phyloP scores from a whole-genome alignment of 2,329 filamentous ascomycete genomes.

The Colletotrichum sp. region DNA sequence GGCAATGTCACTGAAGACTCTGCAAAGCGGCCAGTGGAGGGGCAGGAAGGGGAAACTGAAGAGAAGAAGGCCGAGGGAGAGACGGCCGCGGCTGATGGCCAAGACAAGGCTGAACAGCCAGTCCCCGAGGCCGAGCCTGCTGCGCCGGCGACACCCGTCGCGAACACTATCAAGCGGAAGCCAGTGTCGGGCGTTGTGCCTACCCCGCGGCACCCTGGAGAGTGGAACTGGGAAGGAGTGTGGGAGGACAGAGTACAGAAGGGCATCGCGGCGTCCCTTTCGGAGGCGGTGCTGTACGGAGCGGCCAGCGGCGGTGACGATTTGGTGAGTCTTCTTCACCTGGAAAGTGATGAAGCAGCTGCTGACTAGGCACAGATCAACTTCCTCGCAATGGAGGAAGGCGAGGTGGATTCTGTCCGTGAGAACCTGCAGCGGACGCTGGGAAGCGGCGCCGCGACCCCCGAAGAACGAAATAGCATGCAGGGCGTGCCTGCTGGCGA shows the following conservation, averaged over 20 bases:
- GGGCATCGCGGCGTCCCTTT: slow-evolving; percentile 76
- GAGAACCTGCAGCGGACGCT: slow-evolving; percentile 62
- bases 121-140: not conserved
- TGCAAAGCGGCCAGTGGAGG: not conserved
- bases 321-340: slow-evolving; percentile 7
- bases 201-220: slow-evolving; percentile 65
- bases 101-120: slow-evolving; percentile 24
- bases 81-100: not conserved
- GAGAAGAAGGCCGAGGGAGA: not conserved
- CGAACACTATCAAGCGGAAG: slow-evolving; percentile 18
- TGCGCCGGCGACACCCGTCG: not conserved
- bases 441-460: slow-evolving; percentile 28
- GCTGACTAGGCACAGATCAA: slow-evolving; percentile 54
- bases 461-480: slow-evolving; percentile 21
- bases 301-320: slow-evolving; percentile 51
- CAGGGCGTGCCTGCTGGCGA: slow-evolving; percentile 15
- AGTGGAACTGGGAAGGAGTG: slow-evolving; percentile 98
- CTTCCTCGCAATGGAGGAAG: slow-evolving; percentile 69
- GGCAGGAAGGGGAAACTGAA: not conserved
- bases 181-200: not conserved
- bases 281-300: slow-evolving; percentile 82
- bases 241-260: slow-evolving; percentile 91
- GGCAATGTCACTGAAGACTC: not conserved
- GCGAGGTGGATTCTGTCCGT: slow-evolving; percentile 62
- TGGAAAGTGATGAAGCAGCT: not conserved